Percentiles rank a stretch among this genome's conserved stretches.
Conservation (phyloP, 306 rosid genomes). For the Malus asiatica region DNA sequence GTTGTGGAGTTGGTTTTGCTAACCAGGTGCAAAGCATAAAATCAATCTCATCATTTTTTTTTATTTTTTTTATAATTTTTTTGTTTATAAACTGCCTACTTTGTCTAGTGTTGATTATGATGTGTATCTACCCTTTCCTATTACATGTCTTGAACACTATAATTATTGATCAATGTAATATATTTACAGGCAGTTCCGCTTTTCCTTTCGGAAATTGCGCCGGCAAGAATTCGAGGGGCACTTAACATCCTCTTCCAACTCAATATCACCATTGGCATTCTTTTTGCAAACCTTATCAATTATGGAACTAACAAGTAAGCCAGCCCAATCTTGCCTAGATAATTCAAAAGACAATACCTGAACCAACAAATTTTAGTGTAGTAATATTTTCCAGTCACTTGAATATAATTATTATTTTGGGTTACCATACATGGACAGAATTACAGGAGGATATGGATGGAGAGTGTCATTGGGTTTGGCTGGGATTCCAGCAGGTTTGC, state of each 20-base stretch:
- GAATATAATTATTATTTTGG: too few relatives aligned
- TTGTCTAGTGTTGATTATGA: background rate
- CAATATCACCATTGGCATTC: slow-evolving; percentile 51
- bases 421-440: slow-evolving; percentile 9
- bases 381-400: too few relatives aligned
- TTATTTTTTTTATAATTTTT: too few relatives aligned
- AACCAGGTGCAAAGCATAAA: background rate
- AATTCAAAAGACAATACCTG: too few relatives aligned
- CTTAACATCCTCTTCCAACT: slow-evolving; percentile 61
- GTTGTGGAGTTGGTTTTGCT: slow-evolving; percentile 9
- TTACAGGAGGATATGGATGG: slow-evolving; percentile 52
- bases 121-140: background rate
- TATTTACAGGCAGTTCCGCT: slow-evolving; percentile 35
- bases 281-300: slow-evolving; percentile 46
- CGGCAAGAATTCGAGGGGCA: slow-evolving; percentile 59
- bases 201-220: slow-evolving; percentile 35
- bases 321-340: too few relatives aligned
- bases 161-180: background rate
- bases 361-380: too few relatives aligned
- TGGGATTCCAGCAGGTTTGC: slow-evolving; percentile 40
- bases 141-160: background rate
- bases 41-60: background rate
- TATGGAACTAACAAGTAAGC: slow-evolving; percentile 40
- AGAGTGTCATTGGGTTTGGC: slow-evolving; percentile 12
- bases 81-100: background rate